Conservation (phyloP, 1,139 yeast genomes). For the Saccharomyces hybrid region DNA sequence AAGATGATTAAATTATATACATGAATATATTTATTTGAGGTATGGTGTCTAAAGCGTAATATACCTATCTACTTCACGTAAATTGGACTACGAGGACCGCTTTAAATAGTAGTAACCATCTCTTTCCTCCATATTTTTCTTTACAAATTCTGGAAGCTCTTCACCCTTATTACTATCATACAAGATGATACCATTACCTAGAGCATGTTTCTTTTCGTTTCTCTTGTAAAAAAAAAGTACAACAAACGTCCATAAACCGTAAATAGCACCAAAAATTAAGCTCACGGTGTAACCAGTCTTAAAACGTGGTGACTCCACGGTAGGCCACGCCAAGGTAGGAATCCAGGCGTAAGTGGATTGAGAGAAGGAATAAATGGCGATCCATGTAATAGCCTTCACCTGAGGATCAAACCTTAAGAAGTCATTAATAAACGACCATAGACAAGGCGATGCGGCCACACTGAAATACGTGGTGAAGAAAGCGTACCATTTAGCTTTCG, state of each 20-base stretch:
- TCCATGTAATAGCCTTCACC: slow-evolving; percentile 34
- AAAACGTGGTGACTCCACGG: slow-evolving; percentile 47
- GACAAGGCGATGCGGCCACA: slow-evolving; percentile 32
- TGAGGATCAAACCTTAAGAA: slow-evolving; percentile 34
- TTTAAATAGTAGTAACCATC: slow-evolving; percentile 27
- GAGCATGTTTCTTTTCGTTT: slow-evolving; percentile 47
- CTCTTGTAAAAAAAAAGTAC: slow-evolving; percentile 52
- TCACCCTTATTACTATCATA: slow-evolving; percentile 28
- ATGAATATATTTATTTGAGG: background rate
- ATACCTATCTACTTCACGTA: background rate
- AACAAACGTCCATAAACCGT: slow-evolving; percentile 47
- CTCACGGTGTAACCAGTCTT: slow-evolving; percentile 47
- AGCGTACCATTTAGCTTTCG: slow-evolving; percentile 33
- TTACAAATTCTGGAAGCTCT: slow-evolving; percentile 29
- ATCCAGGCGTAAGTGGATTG: slow-evolving; percentile 35
- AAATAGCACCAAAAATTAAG: slow-evolving; percentile 44
- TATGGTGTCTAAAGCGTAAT: background rate
- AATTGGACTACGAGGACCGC: background rate
- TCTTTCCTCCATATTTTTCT: slow-evolving; percentile 20
- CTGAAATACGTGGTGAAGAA: slow-evolving; percentile 32
- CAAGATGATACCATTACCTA: slow-evolving; percentile 44
- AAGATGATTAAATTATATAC: background rate
- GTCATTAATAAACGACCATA: slow-evolving; percentile 35
- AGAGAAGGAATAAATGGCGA: slow-evolving; percentile 32
- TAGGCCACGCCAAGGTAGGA: slow-evolving; percentile 44